phyloP scores from a whole-genome alignment of 2,329 filamentous ascomycete genomes.

The Diplodia seriata region DNA sequence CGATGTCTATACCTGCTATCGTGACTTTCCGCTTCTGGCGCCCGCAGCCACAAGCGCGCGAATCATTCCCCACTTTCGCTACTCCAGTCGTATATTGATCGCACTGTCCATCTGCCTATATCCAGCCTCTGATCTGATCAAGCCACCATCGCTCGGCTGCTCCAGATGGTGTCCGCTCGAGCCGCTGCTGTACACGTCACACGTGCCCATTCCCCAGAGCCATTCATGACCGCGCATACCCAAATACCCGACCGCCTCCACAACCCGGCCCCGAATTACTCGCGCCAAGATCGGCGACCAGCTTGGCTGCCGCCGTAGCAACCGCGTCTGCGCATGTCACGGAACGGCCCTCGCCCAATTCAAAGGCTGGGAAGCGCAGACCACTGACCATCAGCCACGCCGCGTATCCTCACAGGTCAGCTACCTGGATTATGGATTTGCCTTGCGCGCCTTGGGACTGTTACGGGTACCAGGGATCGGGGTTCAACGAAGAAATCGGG shows the following conservation, averaged over 20 bases:
- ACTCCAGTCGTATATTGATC: slow-evolving; percentile 29
- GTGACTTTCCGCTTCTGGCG: slow-evolving; percentile 30
- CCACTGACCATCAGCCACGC: slow-evolving; percentile 27
- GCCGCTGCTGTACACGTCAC: slow-evolving; percentile 28
- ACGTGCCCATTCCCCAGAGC: slow-evolving; percentile 22
- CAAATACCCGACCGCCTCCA: slow-evolving; percentile 12
- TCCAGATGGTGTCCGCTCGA: slow-evolving; percentile 21
- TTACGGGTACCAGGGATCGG: slow-evolving; percentile 14
- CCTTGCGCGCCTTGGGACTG: not conserved
- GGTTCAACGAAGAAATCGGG: slow-evolving; percentile 13
- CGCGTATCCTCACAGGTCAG: slow-evolving; percentile 13
- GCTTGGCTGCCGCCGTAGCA: slow-evolving; percentile 4
- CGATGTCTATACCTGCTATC: slow-evolving; percentile 23
- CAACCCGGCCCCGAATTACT: slow-evolving; percentile 18
- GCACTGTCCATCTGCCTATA: slow-evolving; percentile 29
- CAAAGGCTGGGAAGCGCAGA: slow-evolving; percentile 14
- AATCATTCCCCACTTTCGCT: slow-evolving; percentile 30
- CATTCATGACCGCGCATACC: slow-evolving; percentile 13
- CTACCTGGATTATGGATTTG: not conserved
- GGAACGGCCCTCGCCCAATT: slow-evolving; percentile 17
- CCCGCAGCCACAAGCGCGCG: slow-evolving; percentile 18
- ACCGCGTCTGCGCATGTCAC: slow-evolving; percentile 14
- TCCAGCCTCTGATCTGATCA: slow-evolving; percentile 26
- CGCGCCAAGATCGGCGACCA: slow-evolving; percentile 21
- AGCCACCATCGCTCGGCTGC: slow-evolving; percentile 26